phyloP scores from a whole-genome alignment of 129 eudicot genomes.

The Lactuca saligna region DNA sequence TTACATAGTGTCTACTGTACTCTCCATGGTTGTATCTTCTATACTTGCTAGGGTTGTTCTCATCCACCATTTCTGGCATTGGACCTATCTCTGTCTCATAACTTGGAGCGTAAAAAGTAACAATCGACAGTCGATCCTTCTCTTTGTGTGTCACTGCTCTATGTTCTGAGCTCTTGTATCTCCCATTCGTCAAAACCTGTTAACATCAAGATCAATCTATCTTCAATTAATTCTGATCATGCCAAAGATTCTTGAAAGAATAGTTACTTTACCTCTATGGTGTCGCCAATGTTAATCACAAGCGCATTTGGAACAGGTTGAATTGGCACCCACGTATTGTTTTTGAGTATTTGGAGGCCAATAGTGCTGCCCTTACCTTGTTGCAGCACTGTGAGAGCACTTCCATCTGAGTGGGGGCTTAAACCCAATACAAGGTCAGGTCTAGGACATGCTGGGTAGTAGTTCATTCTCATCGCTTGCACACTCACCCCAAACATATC shows the following conservation, averaged over 20 bases:
- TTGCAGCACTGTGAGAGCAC: constrained; percentile 78
- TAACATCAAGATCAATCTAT: not conserved
- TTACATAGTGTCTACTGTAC: constrained; percentile 85
- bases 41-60: constrained; percentile 63
- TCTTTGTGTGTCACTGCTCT: constrained; percentile 84
- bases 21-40: constrained; percentile 97
- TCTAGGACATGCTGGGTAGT: constrained; percentile 91
- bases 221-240: not conserved
- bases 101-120: constrained; percentile 93
- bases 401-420: constrained; percentile 94
- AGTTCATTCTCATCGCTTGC: constrained; percentile 93
- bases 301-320: constrained; percentile 68
- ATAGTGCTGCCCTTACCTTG: constrained; percentile 56
- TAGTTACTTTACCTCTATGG: constrained; percentile 55
- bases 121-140: constrained; percentile 85
- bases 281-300: constrained; percentile 80
- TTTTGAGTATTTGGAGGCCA: constrained; percentile 75
- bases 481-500: constrained; percentile 86
- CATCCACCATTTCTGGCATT: constrained; percentile 61
- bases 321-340: constrained; percentile 60
- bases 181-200: constrained; percentile 90
- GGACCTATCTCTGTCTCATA: constrained; percentile 92
- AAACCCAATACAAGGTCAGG: constrained; percentile 91
- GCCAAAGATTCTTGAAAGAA: not conserved
- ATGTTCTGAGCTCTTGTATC: constrained; percentile 93